Evolutionary conservation across 106 monocot species (phyloP).

Genomic region (Platanthera zijinensis): DNA sequence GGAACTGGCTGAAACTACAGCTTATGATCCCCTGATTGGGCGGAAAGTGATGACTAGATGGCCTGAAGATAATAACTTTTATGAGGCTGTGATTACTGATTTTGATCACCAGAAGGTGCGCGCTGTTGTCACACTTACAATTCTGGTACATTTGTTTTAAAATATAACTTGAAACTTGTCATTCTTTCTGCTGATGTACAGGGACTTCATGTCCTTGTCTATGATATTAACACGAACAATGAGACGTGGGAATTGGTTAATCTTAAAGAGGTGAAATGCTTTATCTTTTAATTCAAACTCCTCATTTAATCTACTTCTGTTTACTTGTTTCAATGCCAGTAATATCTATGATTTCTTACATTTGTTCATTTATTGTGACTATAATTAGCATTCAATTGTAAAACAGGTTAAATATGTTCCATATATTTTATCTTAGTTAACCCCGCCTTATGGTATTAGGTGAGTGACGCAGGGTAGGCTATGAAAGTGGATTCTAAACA

Average conservation of each 20-base stretch:
- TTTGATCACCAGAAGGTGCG: conserved; percentile 14
- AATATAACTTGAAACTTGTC: neutral
- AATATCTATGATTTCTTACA: no score
- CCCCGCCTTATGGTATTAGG: no score
- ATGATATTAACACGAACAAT: conserved; percentile 48
- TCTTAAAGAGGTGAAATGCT: conserved; percentile 51
- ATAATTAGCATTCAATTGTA: no score
- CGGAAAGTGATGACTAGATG: conserved; percentile 55
- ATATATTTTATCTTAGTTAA: no score
- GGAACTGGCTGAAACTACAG: conserved; percentile 25
- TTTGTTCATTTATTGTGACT: no score
- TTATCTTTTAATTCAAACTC: neutral
- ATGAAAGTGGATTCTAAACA: no score
- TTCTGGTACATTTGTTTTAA: no score
- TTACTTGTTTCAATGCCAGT: no score
- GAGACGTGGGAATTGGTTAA: conserved; percentile 70
- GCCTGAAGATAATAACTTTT: conserved; percentile 70
- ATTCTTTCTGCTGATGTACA: conserved; percentile 9
- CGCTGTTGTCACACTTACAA: no score
- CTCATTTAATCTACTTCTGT: no score
- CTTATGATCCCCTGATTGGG: conserved; percentile 44
- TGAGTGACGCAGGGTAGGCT: no score
- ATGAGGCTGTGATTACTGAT: conserved; percentile 55
- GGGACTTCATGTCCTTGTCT: conserved; percentile 62
- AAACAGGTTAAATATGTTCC: no score